A percentile compares a stretch with the other conserved stretches of the same genome.
These are phyloP conservation scores for Oryza coarctata DNA, from an alignment of 176 grass and related monocot species.

Conservation along the genomic window DNA sequence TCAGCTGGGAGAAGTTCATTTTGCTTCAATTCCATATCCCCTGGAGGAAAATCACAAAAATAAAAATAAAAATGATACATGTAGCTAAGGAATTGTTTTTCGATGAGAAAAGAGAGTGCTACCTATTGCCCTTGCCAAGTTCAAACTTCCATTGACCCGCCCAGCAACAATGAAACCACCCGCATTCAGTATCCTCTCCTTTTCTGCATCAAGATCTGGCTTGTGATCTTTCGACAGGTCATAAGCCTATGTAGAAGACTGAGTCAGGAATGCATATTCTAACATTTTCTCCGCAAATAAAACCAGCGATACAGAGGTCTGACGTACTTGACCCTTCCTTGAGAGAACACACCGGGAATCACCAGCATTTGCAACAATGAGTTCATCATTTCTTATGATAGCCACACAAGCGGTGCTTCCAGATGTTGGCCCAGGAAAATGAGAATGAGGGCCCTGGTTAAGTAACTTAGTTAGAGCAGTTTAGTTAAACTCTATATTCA, in stretches of 20 bases:
- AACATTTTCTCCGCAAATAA: slow-evolving; percentile 22
- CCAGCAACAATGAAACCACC: slow-evolving; percentile 84
- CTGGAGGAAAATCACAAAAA: slow-evolving; percentile 38
- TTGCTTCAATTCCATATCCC: slow-evolving; percentile 90
- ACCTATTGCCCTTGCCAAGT: slow-evolving; percentile 91
- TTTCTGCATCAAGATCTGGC: slow-evolving; percentile 78
- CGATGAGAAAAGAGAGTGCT: not conserved
- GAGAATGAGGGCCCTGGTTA: slow-evolving; percentile 74
- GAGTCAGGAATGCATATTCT: slow-evolving; percentile 8
- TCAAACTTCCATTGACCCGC: slow-evolving; percentile 89
- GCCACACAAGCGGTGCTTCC: slow-evolving; percentile 96
- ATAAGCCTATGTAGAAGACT: slow-evolving; percentile 52
- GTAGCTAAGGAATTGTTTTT: not conserved
- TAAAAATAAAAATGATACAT: slow-evolving; percentile 9
- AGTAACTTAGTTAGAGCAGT: slow-evolving; percentile 28
- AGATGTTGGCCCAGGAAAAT: slow-evolving; percentile 76
- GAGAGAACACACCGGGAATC: slow-evolving; percentile 97
- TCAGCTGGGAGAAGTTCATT: slow-evolving; percentile 77
- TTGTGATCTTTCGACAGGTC: slow-evolving; percentile 96
- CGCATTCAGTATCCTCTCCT: slow-evolving; percentile 76
- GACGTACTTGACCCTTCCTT: slow-evolving; percentile 78
- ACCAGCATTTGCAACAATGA: slow-evolving; percentile 95
- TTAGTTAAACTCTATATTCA: slow-evolving; percentile 6
- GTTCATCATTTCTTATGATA: slow-evolving; percentile 79
- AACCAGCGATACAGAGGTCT: not conserved